These are phyloP conservation scores for Komagataea norvegica DNA, from an alignment of 1,139 yeast genomes.

Conservation along the genomic window DNA sequence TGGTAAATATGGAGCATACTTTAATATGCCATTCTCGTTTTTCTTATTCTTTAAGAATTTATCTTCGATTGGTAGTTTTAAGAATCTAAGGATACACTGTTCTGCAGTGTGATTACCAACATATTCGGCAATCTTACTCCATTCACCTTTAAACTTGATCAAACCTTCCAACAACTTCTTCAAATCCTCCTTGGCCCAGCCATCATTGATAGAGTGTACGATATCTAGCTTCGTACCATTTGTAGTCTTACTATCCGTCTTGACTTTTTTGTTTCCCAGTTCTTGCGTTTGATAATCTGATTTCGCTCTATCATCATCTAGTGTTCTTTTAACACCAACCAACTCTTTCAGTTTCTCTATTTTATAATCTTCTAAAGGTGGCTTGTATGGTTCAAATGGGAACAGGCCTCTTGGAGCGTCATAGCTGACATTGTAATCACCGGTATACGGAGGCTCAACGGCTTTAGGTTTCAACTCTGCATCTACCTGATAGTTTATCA, in stretches of 20 bases:
- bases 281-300: too few species aligned
- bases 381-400: constrained; percentile 81
- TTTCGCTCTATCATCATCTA: constrained; percentile 4
- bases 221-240: constrained; percentile 41
- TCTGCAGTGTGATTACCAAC: constrained; percentile 70
- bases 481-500: constrained; percentile 87
- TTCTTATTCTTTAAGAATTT: constrained; percentile 37
- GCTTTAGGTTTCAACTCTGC: constrained; percentile 65
- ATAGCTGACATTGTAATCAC: constrained; percentile 61
- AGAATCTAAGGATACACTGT: constrained; percentile 74
- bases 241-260: constrained; percentile 6
- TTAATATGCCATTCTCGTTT: constrained; percentile 66
- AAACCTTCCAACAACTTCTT: constrained; percentile 57
- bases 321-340: constrained; percentile 28
- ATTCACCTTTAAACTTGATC: constrained; percentile 56
- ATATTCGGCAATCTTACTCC: constrained; percentile 67
- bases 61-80: constrained; percentile 82
- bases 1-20: constrained; percentile 79
- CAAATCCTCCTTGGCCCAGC: constrained; percentile 65
- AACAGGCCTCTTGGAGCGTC: constrained; percentile 95
- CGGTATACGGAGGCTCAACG: constrained; percentile 68
- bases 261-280: constrained; percentile 3
- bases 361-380: constrained; percentile 49
- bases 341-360: constrained; percentile 51
- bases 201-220: constrained; percentile 35